A percentile compares a stretch with the other conserved stretches of the same genome.
Evolutionary conservation across 768 basidiomycete genomes (phyloP).

Genomic region (Tricholoma flavovirens): DNA sequence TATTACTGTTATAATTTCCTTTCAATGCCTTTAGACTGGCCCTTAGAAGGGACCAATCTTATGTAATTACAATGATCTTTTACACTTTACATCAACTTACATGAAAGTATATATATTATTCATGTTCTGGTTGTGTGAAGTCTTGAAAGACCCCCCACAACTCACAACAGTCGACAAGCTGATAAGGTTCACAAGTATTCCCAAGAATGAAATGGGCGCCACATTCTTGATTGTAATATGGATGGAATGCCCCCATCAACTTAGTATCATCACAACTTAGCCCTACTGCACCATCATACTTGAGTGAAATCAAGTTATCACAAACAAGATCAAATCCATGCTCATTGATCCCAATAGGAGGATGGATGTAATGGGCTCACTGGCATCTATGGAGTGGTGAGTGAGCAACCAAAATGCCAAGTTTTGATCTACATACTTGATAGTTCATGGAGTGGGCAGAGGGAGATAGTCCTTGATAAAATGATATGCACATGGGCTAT

Average conservation of each 20-base stretch:
- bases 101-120: no score
- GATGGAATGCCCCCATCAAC: not conserved
- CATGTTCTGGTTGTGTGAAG: no score
- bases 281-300: not conserved
- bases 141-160: no score
- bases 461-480: not conserved
- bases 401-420: not conserved
- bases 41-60: no score
- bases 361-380: not conserved
- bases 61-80: no score
- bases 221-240: not conserved
- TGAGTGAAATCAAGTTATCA: not conserved
- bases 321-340: not conserved
- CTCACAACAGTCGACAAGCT: no score
- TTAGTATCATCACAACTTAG: slow-evolving; percentile 1
- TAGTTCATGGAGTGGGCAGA: not conserved
- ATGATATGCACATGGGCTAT: not conserved
- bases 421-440: slow-evolving; percentile 1
- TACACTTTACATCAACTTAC: no score
- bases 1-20: no score
- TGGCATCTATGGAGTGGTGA: not conserved
- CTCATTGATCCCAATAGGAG: not conserved
- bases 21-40: no score
- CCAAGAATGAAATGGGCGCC: no score
- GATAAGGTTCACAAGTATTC: no score